Evolutionary conservation across 768 basidiomycete genomes (phyloP), one percentile per base, ranked within the genome.

Genomic region (Rhodocollybia butyracea): DNA sequence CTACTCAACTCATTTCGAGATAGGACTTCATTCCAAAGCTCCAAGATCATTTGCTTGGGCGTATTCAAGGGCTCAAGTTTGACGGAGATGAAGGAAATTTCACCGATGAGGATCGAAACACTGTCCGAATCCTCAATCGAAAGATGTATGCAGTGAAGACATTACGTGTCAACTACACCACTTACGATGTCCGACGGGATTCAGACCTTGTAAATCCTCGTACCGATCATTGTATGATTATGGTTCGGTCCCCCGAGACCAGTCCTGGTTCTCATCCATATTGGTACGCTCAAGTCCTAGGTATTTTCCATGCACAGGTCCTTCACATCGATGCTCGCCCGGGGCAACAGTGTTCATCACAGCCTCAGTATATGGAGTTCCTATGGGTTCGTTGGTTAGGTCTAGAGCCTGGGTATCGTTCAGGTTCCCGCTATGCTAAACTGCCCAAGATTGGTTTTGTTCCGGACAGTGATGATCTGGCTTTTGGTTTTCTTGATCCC

Each of bases 401-500:
- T 1, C 42, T 53, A 0, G 71, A 77, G 34, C 51, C 47, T 0
- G 54, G 40, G 4, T 64, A 61, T 51, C 38, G 45, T 3, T 62
- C 57, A 26, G 72, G 76, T 0, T 69, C 68, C 52, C 57, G 61
- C 1, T 36, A 54, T 0, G 56, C 64, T 12, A 61, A 64, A 0
- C 64, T 80, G 0, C 75, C 70, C 17, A 62, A 68, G 3, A 38
- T 83, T 17, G 69, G 68, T 0, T 82, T 79, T 59, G 57, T 80
- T 0, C 54, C 65, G 2, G 46, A 59, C 4, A 48, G 63, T 0
- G 66, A 69, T 21, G 60, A 65, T 13, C 22, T 60, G 0, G 64
- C 69, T 2, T 78, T 76, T 47, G 66, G 75, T 0, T 78, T 78
- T 34, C n/a, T 78, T 0, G 64, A 76, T 55, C 77, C 76, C 0